These are phyloP conservation scores for Plectranthus barbatus DNA, from an alignment of 257 asterid genomes.

Conservation along the genomic window DNA sequence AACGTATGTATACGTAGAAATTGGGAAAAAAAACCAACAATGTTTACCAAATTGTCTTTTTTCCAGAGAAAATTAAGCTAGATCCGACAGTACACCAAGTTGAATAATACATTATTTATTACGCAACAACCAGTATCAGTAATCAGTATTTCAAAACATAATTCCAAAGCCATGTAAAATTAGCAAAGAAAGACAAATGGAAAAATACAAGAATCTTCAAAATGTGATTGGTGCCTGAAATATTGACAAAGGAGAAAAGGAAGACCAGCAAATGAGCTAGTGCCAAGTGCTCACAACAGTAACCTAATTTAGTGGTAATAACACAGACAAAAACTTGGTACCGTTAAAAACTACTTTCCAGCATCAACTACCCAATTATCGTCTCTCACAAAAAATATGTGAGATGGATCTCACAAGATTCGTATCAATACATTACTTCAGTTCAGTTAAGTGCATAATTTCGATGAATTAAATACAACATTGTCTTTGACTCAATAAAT, in stretches of 20 bases:
- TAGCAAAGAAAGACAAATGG: neutral
- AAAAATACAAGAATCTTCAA: neutral
- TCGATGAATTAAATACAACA: no score
- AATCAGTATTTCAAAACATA: no score
- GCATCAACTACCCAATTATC: neutral
- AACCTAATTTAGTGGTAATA: neutral
- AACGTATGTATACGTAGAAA: neutral
- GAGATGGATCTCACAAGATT: no score
- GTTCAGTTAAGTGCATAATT: no score
- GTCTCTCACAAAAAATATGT: no score
- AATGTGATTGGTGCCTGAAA: neutral
- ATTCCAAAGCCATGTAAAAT: neutral
- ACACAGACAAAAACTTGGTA: neutral
- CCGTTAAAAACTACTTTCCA: neutral
- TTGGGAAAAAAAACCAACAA: neutral
- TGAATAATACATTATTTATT: neutral
- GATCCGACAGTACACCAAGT: neutral
- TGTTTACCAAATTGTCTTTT: neutral
- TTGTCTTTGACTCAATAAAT: no score
- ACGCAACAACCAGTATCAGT: neutral
- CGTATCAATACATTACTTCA: no score
- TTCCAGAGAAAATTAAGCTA: neutral
- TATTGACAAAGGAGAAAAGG: neutral
- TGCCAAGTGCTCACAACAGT: neutral
- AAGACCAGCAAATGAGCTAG: neutral